A percentile compares a stretch with the other conserved stretches of the same genome.
phyloP scores from a whole-genome alignment of 73 alveolate genomes.

The Symbiodinium pilosum region DNA sequence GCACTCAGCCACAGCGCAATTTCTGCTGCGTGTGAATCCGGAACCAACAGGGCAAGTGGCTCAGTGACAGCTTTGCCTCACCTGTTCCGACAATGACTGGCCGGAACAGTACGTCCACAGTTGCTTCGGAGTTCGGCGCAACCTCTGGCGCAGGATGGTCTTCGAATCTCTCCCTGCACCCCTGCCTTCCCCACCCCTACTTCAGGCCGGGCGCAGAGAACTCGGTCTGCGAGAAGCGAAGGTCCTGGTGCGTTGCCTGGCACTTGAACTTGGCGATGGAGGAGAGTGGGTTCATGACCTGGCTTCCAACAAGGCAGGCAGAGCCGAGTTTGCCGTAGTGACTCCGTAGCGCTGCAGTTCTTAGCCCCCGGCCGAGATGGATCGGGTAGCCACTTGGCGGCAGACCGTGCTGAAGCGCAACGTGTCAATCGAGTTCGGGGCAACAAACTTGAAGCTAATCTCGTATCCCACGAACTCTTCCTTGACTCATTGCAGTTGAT shows the following conservation, averaged over 20 bases:
- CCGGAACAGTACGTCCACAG: slow-evolving; percentile 29
- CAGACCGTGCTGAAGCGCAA: slow-evolving; percentile 5
- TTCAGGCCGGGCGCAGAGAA: neutral
- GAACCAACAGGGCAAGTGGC: neutral
- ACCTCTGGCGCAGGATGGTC: neutral
- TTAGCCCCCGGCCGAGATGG: neutral
- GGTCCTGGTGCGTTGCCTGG: slow-evolving; percentile 13
- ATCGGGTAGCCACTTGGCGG: slow-evolving; percentile 17
- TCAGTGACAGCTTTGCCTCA: slow-evolving; percentile 1
- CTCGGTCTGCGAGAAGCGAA: slow-evolving; percentile 21
- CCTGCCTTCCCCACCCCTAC: neutral
- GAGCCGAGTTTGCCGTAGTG: neutral
- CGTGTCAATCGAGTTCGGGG: slow-evolving; percentile 10
- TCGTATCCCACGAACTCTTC: slow-evolving; percentile 6
- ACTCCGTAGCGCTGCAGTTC: neutral
- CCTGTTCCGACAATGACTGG: slow-evolving; percentile 1
- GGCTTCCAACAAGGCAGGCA: too few species aligned
- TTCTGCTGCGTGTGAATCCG: neutral
- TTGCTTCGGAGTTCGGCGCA: slow-evolving; percentile 15
- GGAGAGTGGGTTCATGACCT: slow-evolving; percentile 21
- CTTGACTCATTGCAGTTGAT: neutral
- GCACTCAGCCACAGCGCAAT: neutral
- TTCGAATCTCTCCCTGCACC: neutral
- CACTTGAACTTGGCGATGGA: slow-evolving; percentile 34
- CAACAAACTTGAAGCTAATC: slow-evolving; percentile 16